phyloP scores from a whole-genome alignment of 2,329 filamentous ascomycete genomes.

The Seiridium unicorne region DNA sequence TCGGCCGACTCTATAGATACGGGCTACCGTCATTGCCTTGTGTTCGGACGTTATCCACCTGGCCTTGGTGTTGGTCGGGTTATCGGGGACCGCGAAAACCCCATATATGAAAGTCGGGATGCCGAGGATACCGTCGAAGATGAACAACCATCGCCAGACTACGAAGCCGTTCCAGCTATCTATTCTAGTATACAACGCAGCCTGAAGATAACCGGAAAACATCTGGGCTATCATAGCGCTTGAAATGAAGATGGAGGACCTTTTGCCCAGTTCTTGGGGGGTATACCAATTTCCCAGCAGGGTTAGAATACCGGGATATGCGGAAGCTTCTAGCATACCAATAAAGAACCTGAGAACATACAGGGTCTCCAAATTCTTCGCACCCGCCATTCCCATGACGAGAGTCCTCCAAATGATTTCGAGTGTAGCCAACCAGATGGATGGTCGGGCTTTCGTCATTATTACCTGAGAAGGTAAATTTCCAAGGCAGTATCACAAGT shows the following conservation, averaged over 20 bases:
- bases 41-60: no score
- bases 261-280: conserved; percentile 25
- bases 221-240: conserved; percentile 7
- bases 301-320: conserved; percentile 22
- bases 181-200: not conserved
- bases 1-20: no score
- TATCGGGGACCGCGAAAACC: no score
- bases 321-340: conserved; percentile 26
- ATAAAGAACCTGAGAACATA: conserved; percentile 28
- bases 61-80: no score
- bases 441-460: conserved; percentile 22
- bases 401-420: conserved; percentile 22
- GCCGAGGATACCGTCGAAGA: no score
- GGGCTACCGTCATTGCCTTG: no score
- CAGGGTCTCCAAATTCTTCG: conserved; percentile 14
- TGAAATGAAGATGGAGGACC: conserved; percentile 21
- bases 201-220: conserved; percentile 2
- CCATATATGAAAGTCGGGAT: no score
- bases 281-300: conserved; percentile 30
- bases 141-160: no score
- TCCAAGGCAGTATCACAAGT: conserved; percentile 28
- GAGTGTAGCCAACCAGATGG: conserved; percentile 27
- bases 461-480: conserved; percentile 21
- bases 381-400: conserved; percentile 23
- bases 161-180: no score